A percentile compares a stretch with the other conserved stretches of the same genome.
Evolutionary conservation across 805 yeast species (phyloP).

Genomic region (Starmerella geochares): DNA sequence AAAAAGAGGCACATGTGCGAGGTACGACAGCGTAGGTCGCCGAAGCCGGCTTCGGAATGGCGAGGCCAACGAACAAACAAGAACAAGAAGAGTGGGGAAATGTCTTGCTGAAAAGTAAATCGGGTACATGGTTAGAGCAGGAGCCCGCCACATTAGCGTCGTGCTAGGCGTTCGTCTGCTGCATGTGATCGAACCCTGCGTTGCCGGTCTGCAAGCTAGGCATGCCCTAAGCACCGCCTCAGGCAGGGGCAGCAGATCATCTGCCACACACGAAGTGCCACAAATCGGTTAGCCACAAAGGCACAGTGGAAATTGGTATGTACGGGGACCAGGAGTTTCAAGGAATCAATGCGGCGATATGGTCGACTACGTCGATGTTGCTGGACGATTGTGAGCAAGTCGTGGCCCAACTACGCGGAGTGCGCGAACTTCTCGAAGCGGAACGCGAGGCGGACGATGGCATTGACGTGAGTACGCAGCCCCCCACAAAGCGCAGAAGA

Average conservation of each 20-base stretch:
- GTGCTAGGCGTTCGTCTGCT: too few relatives aligned
- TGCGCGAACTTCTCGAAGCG: not conserved
- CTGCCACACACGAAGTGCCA: too few relatives aligned
- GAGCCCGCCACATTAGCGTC: too few relatives aligned
- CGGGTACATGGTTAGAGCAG: too few relatives aligned
- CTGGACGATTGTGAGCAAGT: slow-evolving; percentile 17
- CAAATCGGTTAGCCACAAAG: not conserved
- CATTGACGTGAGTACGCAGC: too few relatives aligned
- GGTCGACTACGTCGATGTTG: slow-evolving; percentile 13
- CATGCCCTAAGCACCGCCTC: not conserved
- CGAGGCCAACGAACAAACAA: too few relatives aligned
- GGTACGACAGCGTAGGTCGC: too few relatives aligned
- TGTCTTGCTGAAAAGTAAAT: too few relatives aligned
- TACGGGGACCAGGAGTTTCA: not conserved
- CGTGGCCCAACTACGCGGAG: not conserved
- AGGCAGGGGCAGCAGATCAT: not conserved
- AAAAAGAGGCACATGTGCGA: not conserved
- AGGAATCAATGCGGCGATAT: slow-evolving; percentile 10
- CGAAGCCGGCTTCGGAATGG: too few relatives aligned
- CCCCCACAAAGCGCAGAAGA: not conserved
- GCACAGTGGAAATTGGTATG: not conserved
- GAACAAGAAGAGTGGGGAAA: too few relatives aligned
- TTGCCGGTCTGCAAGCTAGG: not conserved
- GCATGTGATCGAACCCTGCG: not conserved
- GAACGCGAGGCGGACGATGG: not conserved